Base-by-base conservation (phyloP, 345 rosid species). In the Pugionium dolabratum region DNA sequence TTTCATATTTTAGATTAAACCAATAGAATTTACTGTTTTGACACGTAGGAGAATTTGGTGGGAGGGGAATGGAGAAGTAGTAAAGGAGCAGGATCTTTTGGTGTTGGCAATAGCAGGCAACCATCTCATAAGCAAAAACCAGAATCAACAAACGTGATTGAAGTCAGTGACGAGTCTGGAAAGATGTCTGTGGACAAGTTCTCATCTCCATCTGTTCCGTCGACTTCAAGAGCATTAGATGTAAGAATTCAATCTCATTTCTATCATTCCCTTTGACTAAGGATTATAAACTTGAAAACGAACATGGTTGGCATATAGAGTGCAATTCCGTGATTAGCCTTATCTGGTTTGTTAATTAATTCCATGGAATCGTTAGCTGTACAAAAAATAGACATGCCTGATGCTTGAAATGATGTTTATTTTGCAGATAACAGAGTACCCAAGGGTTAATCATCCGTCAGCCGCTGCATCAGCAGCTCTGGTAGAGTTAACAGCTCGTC, bases 401-500 rank as follows among this genome's bases (percentile, higher is more conserved):
- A 43, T 30, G 26, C 18, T 51, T 43, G 56, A 59, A 50, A 73
- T 62, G 59, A 27, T 18, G 28, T 34, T 3, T 34, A 45, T 33
- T 65, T 63, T 64, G 78, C 83, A 93, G 98, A 76, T 73, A 64
- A 77, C 74, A 66, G 99, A 94, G 44, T 85, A 83, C 73, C 79
- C 88, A n/a, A 84, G 91, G 75, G 73, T 42, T 54, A 59, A 73
- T 53, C 95, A 88, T 69, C 95, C 85, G 5, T 66, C 92, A 27
- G 76, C 66, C 0, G 79, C 86, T 25, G 86, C 96, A 36, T 85
- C 99, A 64, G 86, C 97, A 30, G 94, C 99, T 43, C 65, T 94
- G 69, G 95, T 90, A 63, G 96, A 94, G 80, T 75, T 94, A 79
- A 94, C 97, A 27, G 82, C 88, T 4, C 90, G 97, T n/a, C 97